These are phyloP conservation scores for Elaeagnus macrophylla DNA, from an alignment of 306 rosid genomes.

Conservation along the genomic window DNA sequence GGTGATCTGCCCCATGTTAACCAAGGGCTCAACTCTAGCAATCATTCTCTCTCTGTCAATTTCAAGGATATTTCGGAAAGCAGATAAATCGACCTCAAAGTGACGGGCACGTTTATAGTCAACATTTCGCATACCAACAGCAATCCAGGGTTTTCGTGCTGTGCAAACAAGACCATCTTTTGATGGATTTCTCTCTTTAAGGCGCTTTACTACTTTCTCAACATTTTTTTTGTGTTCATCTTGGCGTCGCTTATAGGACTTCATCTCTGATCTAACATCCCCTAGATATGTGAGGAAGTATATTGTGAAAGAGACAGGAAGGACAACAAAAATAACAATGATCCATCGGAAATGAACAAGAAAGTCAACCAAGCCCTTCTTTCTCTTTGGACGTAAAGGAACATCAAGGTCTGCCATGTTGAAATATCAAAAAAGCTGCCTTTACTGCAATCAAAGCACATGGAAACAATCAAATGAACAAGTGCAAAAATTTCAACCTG, in stretches of 20 bases:
- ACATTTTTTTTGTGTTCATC: conserved; percentile 89
- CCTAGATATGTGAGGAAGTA: conserved; percentile 87
- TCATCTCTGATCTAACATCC: conserved; percentile 77
- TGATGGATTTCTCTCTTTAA: conserved; percentile 69
- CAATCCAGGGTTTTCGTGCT: conserved; percentile 93
- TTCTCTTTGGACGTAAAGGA: conserved; percentile 88
- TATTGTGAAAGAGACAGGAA: conserved; percentile 74
- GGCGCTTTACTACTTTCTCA: conserved; percentile 70
- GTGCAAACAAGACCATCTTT: conserved; percentile 97
- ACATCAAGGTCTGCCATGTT: conserved; percentile 81
- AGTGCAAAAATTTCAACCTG: too few relatives aligned
- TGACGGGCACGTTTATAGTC: conserved; percentile 98
- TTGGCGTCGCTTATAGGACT: conserved; percentile 77
- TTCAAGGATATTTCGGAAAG: conserved; percentile 70
- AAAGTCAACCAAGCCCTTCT: conserved; percentile 74
- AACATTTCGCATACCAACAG: conserved; percentile 96
- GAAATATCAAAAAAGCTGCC: conserved; percentile 2
- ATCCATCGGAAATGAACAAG: conserved; percentile 85
- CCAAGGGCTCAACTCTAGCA: conserved; percentile 90
- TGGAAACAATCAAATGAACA: neutral
- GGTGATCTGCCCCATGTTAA: conserved; percentile 91
- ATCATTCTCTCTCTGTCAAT: conserved; percentile 64
- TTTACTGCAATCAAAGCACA: conserved; percentile 7
- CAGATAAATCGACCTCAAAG: conserved; percentile 84
- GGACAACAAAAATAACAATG: conserved; percentile 80